Evolutionary conservation across 441 rosid genomes (phyloP), one percentile per base, ranked within the genome.

Genomic region (Croton laevigatus): DNA sequence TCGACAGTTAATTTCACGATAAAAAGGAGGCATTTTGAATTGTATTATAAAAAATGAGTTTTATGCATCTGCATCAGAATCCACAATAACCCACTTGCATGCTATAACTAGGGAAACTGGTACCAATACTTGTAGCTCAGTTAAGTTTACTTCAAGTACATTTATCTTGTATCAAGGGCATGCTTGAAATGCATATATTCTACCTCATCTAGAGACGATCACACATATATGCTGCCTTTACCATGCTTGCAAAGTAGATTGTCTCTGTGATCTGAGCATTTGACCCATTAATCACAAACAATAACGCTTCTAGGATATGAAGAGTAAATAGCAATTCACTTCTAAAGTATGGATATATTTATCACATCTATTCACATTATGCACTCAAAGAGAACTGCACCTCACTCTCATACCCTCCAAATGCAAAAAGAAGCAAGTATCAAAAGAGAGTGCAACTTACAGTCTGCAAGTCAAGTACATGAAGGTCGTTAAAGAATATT

Each of bases 401-500:
- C 23, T 40, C 59, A 57, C 51, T 12, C 17, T 40, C 59, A 60
- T 54, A 20, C 8, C 52, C 53, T 22, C 20, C 60, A 69, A 66
- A 67, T 11, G 34, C 16, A 51, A 22, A 62, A 36, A 66, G 7
- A 66, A 12, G 11, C 0, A 23, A 4, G n/a, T 37, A 69, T 69
- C 13, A 53, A 53, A 53, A 73, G 49, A 19, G 49, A 17, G 40
- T 61, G 70, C 58, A 48, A 73, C 98, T 86, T 83, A 93, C 98
- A 14, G 89, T 84, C 75, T 84, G 90, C 84, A 95, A 83, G 83
- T 95, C 99, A 66, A 95, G 84, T 72, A 95, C 86, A 77, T 93
- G 93, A 69, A 93, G 96, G 83, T 95, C 99, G 78, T 62, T 88
- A 80, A 86, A 95, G 82, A 93, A 95, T 62, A 89, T 68, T 1